Evolutionary conservation across 2,329 filamentous ascomycete genomes (phyloP), one percentile per base, ranked within the genome.

Genomic region (Aschersonia sp.): DNA sequence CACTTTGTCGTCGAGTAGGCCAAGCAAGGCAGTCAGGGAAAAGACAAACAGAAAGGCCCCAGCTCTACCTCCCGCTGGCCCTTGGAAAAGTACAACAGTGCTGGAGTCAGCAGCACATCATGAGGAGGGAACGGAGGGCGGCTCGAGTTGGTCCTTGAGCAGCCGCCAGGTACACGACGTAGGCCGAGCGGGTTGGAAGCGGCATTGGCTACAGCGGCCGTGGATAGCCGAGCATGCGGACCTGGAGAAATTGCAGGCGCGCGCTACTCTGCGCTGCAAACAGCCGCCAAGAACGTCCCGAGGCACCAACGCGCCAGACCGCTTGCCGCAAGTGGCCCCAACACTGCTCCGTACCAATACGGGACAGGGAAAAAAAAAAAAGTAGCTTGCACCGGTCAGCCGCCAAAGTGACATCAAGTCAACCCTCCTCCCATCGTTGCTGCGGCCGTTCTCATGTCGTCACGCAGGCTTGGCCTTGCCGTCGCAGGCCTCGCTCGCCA

Each of bases 191-290:
- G 58, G 60, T 59, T 65, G 60, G 52, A 58, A 48, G 61, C 59
- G 61, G 61, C 61, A 62, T 61, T 64, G 62, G 52, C 50, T 51
- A 51, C 45, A 47, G 44, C 44, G 56, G 53, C 64, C 64, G 64
- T 56, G 60, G 58, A 65, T 66, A 67, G 58, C 64, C 64, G 64
- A 48, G 46, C 30, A 5, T 45, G 43, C 9, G 41, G 20, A 20
- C 38, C 38, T 40, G 38, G 9, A n/a, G n/a, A n/a, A 9, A 40
- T 40, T 9, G 9, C 38, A 40, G 9, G n/a, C 9, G 38, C 38
- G 38, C 38, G 38, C n/a, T 20, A 20, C 20, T 20, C 20, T 20
- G 20, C 12, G 35, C 35, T 12, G 35, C 35, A 38, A 38, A 38
- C 35, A 38, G 35, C 35, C 35, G 35, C 35, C 35, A 30, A 7